phyloP scores from a whole-genome alignment of 805 yeast species.

The Grigorovia humatica region DNA sequence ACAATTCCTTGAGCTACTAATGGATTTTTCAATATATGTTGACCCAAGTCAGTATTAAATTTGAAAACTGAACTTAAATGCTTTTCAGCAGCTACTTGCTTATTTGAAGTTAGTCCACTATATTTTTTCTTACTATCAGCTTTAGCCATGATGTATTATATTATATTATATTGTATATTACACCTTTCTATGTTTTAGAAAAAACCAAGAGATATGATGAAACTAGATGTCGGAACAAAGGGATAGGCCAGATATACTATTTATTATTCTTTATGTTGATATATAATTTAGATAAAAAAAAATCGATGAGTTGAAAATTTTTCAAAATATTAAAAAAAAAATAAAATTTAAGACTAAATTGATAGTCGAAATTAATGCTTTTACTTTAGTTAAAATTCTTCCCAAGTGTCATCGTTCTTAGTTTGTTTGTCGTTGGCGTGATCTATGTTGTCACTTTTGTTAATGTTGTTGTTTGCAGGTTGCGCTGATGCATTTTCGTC shows the following conservation, averaged over 20 bases:
- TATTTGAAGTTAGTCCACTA: slow-evolving; percentile 38
- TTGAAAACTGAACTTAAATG: slow-evolving; percentile 75
- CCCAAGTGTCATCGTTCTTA: slow-evolving; percentile 5
- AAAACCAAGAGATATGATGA: neutral
- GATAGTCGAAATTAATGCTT: neutral
- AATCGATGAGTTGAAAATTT: slow-evolving; percentile 2
- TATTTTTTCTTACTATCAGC: slow-evolving; percentile 52
- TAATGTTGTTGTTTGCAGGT: slow-evolving; percentile 14
- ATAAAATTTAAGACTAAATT: neutral
- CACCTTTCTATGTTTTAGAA: neutral
- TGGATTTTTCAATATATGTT: slow-evolving; percentile 93
- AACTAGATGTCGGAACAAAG: no score
- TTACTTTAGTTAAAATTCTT: slow-evolving; percentile 1
- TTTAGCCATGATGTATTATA: slow-evolving; percentile 39
- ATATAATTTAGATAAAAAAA: neutral
- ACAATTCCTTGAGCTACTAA: slow-evolving; percentile 96
- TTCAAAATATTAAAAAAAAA: neutral
- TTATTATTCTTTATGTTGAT: neutral
- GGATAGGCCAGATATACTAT: neutral
- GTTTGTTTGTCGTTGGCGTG: neutral
- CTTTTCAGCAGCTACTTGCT: slow-evolving; percentile 57
- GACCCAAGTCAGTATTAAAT: slow-evolving; percentile 94
- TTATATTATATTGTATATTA: neutral
- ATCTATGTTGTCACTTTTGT: neutral
- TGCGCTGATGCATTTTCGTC: slow-evolving; percentile 12